A percentile compares a stretch with the other conserved stretches of the same genome.
These are phyloP conservation scores for Neoarthrinium moseri DNA, from an alignment of 2,329 filamentous ascomycete genomes.

Conservation along the genomic window DNA sequence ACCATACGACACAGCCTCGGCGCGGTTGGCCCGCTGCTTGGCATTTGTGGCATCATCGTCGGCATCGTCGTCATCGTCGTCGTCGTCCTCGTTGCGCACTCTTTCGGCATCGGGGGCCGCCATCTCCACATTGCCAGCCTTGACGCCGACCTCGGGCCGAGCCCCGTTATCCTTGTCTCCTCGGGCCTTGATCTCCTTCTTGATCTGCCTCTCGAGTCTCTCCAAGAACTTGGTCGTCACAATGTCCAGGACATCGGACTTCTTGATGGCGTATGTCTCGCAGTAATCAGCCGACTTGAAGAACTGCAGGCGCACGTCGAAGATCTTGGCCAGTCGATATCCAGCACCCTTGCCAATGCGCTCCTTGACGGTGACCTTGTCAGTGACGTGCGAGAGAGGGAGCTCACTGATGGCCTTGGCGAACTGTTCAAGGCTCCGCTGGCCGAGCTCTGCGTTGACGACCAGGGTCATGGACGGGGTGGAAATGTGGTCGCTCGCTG, in stretches of 20 bases:
- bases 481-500: slow-evolving; percentile 82
- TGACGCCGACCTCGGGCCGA: slow-evolving; percentile 69
- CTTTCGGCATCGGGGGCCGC: slow-evolving; percentile 36
- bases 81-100: slow-evolving; percentile 49
- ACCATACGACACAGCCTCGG: slow-evolving; percentile 84
- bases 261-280: slow-evolving; percentile 78
- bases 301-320: slow-evolving; percentile 77
- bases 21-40: slow-evolving; percentile 73
- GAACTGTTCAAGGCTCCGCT: slow-evolving; percentile 72
- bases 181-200: slow-evolving; percentile 82
- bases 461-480: slow-evolving; percentile 89
- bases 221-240: slow-evolving; percentile 81
- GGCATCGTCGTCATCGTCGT: slow-evolving; percentile 70
- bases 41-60: slow-evolving; percentile 76
- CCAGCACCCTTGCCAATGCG: slow-evolving; percentile 69
- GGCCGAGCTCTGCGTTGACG: slow-evolving; percentile 69
- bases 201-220: slow-evolving; percentile 66
- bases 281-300: slow-evolving; percentile 84
- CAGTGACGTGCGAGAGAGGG: slow-evolving; percentile 78
- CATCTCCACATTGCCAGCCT: slow-evolving; percentile 52
- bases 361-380: slow-evolving; percentile 79
- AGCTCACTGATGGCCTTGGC: slow-evolving; percentile 90
- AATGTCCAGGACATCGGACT: slow-evolving; percentile 73
- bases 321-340: slow-evolving; percentile 75
- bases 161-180: slow-evolving; percentile 64